Percentiles rank a stretch among this genome's conserved stretches.
phyloP scores from a whole-genome alignment of 176 grass and related monocot genomes.

The Aegilops sharonensis region DNA sequence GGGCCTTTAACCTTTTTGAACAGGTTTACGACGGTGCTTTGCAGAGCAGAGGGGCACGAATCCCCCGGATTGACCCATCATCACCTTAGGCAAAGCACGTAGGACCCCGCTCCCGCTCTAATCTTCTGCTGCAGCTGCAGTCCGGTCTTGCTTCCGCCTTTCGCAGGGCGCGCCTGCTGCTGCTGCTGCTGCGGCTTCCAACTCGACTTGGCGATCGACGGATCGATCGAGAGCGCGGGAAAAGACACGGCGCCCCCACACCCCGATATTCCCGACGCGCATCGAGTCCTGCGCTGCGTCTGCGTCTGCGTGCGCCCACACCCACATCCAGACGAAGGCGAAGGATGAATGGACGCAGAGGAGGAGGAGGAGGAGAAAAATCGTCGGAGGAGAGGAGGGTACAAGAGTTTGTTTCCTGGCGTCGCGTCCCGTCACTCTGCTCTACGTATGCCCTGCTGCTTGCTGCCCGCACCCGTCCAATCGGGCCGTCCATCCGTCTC shows the following conservation, averaged over 20 bases:
- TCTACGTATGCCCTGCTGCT: not conserved
- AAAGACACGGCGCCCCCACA: constrained; percentile 27
- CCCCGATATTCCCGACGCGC: constrained; percentile 32
- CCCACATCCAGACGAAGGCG: not conserved
- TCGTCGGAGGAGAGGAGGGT: not conserved
- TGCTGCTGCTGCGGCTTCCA: not conserved
- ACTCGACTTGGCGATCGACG: not conserved
- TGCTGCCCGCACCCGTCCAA: constrained; percentile 37
- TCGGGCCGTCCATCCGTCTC: not conserved
- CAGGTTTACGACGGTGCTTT: not conserved
- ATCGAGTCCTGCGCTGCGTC: constrained; percentile 19
- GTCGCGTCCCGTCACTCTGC: constrained; percentile 21
- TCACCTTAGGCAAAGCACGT: not conserved
- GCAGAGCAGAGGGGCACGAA: constrained; percentile 14
- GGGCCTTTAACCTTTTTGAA: not conserved
- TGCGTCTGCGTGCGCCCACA: constrained; percentile 4
- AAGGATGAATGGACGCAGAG: not conserved
- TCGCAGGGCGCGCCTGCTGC: not conserved
- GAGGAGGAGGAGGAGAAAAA: not conserved
- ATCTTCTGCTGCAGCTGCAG: constrained; percentile 10
- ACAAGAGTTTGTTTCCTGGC: constrained; percentile 53
- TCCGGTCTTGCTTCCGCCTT: not conserved
- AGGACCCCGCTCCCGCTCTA: not conserved
- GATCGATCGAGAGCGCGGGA: not conserved
- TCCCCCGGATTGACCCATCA: constrained; percentile 35